Conservation (phyloP, 495 filamentous ascomycete species). For the Penicillium simplicissimum region DNA sequence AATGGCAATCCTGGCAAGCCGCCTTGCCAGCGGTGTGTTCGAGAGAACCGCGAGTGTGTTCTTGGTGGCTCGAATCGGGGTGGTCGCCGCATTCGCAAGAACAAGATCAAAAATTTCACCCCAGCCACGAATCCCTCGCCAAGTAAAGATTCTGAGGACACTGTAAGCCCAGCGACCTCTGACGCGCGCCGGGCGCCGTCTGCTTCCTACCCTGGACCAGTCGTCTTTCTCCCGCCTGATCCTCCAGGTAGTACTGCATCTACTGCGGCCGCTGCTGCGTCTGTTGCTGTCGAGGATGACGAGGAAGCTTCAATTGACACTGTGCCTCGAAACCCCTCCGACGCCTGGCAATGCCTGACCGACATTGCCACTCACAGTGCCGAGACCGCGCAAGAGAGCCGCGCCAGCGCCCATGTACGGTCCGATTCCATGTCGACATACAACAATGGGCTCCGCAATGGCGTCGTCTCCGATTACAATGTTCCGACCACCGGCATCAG, state of each 20-base stretch:
- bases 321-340: constrained; percentile 49
- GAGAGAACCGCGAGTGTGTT: constrained; percentile 60
- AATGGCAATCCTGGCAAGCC: constrained; percentile 50
- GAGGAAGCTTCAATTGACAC: constrained; percentile 41
- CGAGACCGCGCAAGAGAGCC: constrained; percentile 22
- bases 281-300: constrained; percentile 40
- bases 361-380: constrained; percentile 40
- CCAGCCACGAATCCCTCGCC: constrained; percentile 28
- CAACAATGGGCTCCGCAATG: constrained; percentile 32
- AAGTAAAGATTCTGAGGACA: constrained; percentile 32
- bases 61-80: constrained; percentile 63
- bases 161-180: constrained; percentile 32
- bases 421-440: constrained; percentile 31
- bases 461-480: constrained; percentile 32
- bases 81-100: constrained; percentile 58
- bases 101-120: constrained; percentile 46
- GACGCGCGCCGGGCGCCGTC: constrained; percentile 30
- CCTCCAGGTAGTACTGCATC: constrained; percentile 19
- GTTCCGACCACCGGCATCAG: constrained; percentile 36
- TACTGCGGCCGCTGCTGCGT: constrained; percentile 9
- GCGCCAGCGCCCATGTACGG: constrained; percentile 21
- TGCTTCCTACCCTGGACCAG: constrained; percentile 38
- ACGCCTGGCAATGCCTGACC: constrained; percentile 52
- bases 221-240: constrained; percentile 41
- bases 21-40: constrained; percentile 60